These are phyloP conservation scores for Cochlearia excelsa DNA, from an alignment of 345 rosid species.

Conservation along the genomic window DNA sequence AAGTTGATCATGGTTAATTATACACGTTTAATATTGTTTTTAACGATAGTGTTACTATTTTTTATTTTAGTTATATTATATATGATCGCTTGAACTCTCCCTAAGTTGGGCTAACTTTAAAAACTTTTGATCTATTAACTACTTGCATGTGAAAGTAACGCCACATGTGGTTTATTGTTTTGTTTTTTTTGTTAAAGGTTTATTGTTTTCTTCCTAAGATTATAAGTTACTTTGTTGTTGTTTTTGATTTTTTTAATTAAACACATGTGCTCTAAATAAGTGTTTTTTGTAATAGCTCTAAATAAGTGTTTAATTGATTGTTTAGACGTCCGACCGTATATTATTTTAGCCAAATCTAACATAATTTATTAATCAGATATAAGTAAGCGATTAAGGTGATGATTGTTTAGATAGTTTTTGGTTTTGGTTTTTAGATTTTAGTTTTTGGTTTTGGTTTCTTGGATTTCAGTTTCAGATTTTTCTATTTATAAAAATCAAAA, in stretches of 20 bases:
- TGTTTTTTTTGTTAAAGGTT: no score
- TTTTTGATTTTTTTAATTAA: background rate
- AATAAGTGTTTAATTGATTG: background rate
- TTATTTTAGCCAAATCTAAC: background rate
- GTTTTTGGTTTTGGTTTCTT: no score
- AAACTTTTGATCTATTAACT: slow-evolving; percentile 21
- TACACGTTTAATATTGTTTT: background rate
- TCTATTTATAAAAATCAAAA: no score
- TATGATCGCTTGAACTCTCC: slow-evolving; percentile 18
- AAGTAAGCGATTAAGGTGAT: background rate
- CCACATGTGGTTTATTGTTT: background rate
- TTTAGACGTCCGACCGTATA: slow-evolving; percentile 10
- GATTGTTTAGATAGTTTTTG: no score
- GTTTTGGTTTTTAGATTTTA: no score
- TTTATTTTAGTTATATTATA: no score
- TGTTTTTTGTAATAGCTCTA: slow-evolving; percentile 11
- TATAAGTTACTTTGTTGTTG: background rate
- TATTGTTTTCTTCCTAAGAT: slow-evolving; percentile 12
- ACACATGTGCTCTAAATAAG: slow-evolving; percentile 13
- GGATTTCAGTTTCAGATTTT: no score
- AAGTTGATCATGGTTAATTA: background rate
- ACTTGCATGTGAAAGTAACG: slow-evolving; percentile 18
- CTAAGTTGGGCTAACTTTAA: slow-evolving; percentile 14
- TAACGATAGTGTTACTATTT: background rate
- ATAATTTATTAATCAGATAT: background rate